Conservation (phyloP, 2,329 filamentous ascomycete species). For the Colletotrichum lentis region DNA sequence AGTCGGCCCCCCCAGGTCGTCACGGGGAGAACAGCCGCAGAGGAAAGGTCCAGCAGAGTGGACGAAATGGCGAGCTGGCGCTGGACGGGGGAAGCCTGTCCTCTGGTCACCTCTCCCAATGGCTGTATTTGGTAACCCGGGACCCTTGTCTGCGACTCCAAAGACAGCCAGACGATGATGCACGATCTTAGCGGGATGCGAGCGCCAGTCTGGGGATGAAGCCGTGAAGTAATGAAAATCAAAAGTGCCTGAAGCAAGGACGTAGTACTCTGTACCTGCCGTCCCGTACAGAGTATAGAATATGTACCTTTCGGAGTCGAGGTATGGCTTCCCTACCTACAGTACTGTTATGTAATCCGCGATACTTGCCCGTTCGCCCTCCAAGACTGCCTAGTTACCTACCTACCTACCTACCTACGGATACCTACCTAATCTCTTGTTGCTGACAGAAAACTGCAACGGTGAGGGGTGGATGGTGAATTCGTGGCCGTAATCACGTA, state of each 20-base stretch:
- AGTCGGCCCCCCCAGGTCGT: conserved; percentile 9
- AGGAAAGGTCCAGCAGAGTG: neutral
- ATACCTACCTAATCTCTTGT: neutral
- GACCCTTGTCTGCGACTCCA: conserved; percentile 20
- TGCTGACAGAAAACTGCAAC: neutral
- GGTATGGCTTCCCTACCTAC: no score
- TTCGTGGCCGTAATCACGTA: conserved; percentile 34
- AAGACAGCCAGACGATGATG: conserved; percentile 29
- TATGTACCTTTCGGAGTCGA: neutral
- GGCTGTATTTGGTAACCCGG: conserved; percentile 22
- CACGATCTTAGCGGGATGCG: conserved; percentile 14
- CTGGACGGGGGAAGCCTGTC: conserved; percentile 34
- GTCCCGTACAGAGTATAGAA: no score
- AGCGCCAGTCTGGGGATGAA: conserved; percentile 27
- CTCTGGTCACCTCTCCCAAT: conserved; percentile 1
- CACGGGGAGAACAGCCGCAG: conserved; percentile 6
- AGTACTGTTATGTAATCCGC: no score
- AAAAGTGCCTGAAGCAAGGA: no score
- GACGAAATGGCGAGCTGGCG: conserved; percentile 14
- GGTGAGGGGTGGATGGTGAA: conserved; percentile 31
- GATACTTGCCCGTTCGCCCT: no score
- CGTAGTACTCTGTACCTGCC: no score
- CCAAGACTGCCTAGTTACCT: no score
- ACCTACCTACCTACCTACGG: neutral
- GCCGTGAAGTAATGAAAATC: conserved; percentile 2